phyloP scores from a whole-genome alignment of 2,329 filamentous ascomycete genomes.

The Chaetomium globosum region DNA sequence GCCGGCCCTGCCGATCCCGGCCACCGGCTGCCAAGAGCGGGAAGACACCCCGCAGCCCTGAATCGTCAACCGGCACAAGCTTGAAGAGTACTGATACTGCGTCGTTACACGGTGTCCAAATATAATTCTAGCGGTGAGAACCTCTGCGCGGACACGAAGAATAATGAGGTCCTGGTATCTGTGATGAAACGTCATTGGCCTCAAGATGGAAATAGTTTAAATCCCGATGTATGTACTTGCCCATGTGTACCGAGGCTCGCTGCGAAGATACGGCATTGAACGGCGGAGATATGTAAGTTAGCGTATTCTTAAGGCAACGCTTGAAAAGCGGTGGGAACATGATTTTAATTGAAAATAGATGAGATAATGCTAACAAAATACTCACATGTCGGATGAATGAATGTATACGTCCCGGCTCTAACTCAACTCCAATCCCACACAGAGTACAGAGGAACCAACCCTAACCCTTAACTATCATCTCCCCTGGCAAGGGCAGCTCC shows the following conservation, averaged over 20 bases:
- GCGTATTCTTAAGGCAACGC: too few relatives aligned
- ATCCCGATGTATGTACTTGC: too few relatives aligned
- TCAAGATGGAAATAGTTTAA: not conserved
- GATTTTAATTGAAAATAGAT: too few relatives aligned
- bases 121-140: not conserved
- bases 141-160: not conserved
- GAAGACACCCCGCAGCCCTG: conserved; percentile 8
- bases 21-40: conserved; percentile 23
- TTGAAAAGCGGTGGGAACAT: too few relatives aligned
- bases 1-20: conserved; percentile 8
- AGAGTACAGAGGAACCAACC: not conserved
- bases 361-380: too few relatives aligned
- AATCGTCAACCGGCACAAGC: not conserved
- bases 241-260: too few relatives aligned
- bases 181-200: not conserved
- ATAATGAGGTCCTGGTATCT: not conserved
- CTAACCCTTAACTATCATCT: conserved; percentile 14
- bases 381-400: too few relatives aligned
- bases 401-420: too few relatives aligned
- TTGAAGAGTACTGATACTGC: not conserved
- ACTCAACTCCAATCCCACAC: too few relatives aligned
- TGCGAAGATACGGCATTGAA: too few relatives aligned
- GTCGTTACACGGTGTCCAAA: not conserved
- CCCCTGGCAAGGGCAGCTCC: not conserved
- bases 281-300: too few relatives aligned